Base-by-base conservation (phyloP, 805 yeast genomes). In the Allodekkera sacchari region DNA sequence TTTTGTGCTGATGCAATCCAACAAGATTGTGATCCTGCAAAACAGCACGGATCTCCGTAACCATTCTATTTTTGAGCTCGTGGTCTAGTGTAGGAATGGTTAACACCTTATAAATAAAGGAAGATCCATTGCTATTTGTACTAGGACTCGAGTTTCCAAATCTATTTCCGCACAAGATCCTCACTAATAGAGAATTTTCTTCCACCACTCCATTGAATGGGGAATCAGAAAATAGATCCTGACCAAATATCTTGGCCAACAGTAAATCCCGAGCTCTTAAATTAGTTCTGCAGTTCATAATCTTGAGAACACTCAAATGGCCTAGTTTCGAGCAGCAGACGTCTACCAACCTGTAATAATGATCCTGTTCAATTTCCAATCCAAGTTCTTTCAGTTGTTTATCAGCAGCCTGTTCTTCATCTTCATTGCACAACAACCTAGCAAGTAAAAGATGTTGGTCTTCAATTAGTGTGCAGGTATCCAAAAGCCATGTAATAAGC, bases 401-500 rank as follows among this genome's bases (percentile, higher is more conserved):
- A 20, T 12, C 11, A 9, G 24, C 15, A 4, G 21, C 33, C 18
- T 7, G 19, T 30, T 36, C 33, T 10, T 31, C 32, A 16, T 44
- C 36, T 14, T 47, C 52, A 24, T 38, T 31, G 15, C 42, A 32
- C 17, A 54, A 28, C n/a, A 44, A 27, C 11, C 40, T 35, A 7
- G 58, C 43, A 29, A 92, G 61, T 13, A 83, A 61, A 18, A 63
- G 57, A 53, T 78, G 83, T 45, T 89, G 71, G 45, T 75, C 68
- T 24, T 78, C 77, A 26, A 77, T 28, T 9, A 44, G 49, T 7
- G 66, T 66, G 43, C 83, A 81, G 1, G 96, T 83, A 51, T 92
- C 98, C 50, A 92, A 68, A 47, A 83, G 81, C 98, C 98, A 92
- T 2, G 96, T 85, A 33, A 92, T 71, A 44, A 92, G 66, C 41